Base-by-base conservation (phyloP, 768 basidiomycete genomes). In the Serendipita indica region DNA sequence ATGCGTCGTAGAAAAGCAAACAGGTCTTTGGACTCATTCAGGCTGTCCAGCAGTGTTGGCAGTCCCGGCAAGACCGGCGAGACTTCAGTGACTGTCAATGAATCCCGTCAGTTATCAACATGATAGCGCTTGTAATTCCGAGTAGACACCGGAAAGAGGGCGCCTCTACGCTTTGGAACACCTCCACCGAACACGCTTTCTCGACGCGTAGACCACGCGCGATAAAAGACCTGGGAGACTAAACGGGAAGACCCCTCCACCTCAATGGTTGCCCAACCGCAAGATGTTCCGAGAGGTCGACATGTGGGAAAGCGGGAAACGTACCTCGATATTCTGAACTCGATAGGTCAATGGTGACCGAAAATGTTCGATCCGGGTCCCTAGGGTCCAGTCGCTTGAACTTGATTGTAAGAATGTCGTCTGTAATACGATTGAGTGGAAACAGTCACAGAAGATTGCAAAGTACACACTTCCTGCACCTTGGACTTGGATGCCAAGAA, bases 341-440 rank as follows among this genome's bases (percentile, higher is more conserved):
- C 2, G 83, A 80, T 18, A 88, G 73, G 65, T 93, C 87, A n/a
- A 92, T 68, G 0, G 89, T 81, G 60, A 92, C 73, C 60, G 77
- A 81, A 60, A 82, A 88, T 63, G 89, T 86, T 30, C 77, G 73
- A 6, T 78, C 73, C 1, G 74, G 73, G 45, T 84, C 77, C 2
- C 70, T 62, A 3, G 75, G 72, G 65, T 89, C 84, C 34, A 91
- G 66, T 59, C 79, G 71, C 7, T 76, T 76, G 68, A 91, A 91
- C 3, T 82, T 80, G 58, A 92, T 72, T 45, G 91, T 75, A 18
- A 92, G 74, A 46, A 80, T 76, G 67, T 86, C 83, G 33, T 73
- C 69, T 71, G 30, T n/a, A n/a, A n/a, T n/a, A n/a, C n/a, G n/a
- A n/a, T n/a, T n/a, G n/a, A n/a, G n/a, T n/a, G 32, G 49, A 54